phyloP scores from a whole-genome alignment of 257 asterid genomes.

The Thymus quinquecostatus region DNA sequence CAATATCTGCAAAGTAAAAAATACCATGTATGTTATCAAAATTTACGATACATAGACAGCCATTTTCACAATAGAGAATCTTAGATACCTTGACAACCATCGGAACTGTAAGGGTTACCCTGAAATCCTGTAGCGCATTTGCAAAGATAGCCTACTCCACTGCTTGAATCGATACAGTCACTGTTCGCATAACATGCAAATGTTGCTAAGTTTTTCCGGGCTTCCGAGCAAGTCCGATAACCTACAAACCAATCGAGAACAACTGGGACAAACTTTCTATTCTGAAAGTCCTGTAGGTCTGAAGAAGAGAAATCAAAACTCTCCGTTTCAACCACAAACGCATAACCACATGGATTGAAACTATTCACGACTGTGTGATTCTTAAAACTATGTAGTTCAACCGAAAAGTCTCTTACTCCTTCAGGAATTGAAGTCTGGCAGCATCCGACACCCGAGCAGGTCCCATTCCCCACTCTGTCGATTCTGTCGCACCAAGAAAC shows the following conservation, averaged over 20 bases:
- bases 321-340: conserved; percentile 35
- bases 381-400: conserved; percentile 11
- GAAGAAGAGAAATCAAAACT: conserved; percentile 24
- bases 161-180: conserved; percentile 30
- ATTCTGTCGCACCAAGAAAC: neutral
- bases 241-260: conserved; percentile 47
- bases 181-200: conserved; percentile 39
- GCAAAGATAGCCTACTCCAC: conserved; percentile 38
- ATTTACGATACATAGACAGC: neutral
- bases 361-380: conserved; percentile 26
- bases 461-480: neutral
- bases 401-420: neutral
- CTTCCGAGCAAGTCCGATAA: conserved; percentile 30
- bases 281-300: conserved; percentile 23
- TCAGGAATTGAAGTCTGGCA: neutral
- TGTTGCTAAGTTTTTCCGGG: conserved; percentile 13
- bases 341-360: conserved; percentile 42
- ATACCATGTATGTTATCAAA: too few relatives aligned
- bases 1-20: too few relatives aligned
- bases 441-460: neutral
- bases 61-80: neutral
- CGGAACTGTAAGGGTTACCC: conserved; percentile 44
- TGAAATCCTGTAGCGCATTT: conserved; percentile 34
- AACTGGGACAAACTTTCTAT: conserved; percentile 3
- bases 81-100: conserved; percentile 44